A percentile compares a stretch with the other conserved stretches of the same genome.
phyloP scores from a whole-genome alignment of 306 rosid genomes.

The Prunus kanzakura region DNA sequence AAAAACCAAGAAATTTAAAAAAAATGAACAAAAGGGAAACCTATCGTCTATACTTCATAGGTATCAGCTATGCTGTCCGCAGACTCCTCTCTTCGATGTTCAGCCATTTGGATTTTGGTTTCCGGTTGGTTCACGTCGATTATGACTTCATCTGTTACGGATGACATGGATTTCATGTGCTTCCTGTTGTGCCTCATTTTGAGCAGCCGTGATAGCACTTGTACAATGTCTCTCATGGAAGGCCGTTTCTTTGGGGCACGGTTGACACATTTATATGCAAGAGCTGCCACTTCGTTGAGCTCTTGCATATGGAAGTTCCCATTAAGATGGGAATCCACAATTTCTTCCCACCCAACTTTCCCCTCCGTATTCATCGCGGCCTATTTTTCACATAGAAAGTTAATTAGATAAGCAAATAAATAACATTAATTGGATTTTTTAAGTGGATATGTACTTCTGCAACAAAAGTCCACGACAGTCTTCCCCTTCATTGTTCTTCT shows the following conservation, averaged over 20 bases:
- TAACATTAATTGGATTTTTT: neutral
- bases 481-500: neutral
- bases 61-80: slow-evolving; percentile 70
- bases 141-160: slow-evolving; percentile 59
- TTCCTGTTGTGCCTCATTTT: slow-evolving; percentile 55
- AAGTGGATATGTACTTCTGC: neutral
- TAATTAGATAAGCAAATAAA: slow-evolving; percentile 16
- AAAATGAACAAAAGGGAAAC: slow-evolving; percentile 27
- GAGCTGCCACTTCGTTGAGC: slow-evolving; percentile 80
- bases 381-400: slow-evolving; percentile 42
- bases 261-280: slow-evolving; percentile 83
- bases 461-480: neutral
- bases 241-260: slow-evolving; percentile 74
- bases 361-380: slow-evolving; percentile 94
- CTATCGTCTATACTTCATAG: slow-evolving; percentile 53
- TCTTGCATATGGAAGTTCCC: slow-evolving; percentile 71
- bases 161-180: slow-evolving; percentile 54
- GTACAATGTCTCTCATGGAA: slow-evolving; percentile 90
- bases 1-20: slow-evolving; percentile 21
- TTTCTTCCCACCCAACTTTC: slow-evolving; percentile 98
- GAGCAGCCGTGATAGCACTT: slow-evolving; percentile 60
- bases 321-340: slow-evolving; percentile 70
- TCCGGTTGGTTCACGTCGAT: slow-evolving; percentile 61
- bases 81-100: slow-evolving; percentile 81
- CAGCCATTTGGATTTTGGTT: slow-evolving; percentile 32